These are phyloP conservation scores for Malassezia caprae DNA, from an alignment of 1,284 basidiomycete genomes.

Conservation along the genomic window DNA sequence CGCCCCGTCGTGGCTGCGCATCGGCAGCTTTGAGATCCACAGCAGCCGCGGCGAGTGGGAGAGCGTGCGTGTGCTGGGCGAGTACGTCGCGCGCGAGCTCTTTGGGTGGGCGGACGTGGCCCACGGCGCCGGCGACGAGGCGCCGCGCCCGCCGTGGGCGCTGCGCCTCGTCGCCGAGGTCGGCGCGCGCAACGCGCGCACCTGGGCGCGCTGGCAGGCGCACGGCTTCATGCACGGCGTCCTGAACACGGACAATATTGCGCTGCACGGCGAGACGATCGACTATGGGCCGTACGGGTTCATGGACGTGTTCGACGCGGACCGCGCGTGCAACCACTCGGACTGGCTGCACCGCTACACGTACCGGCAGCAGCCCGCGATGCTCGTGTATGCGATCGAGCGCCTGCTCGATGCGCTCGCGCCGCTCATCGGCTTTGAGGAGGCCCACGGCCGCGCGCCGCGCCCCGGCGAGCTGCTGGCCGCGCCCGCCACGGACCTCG, in stretches of 20 bases:
- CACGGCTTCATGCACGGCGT: constrained; percentile 54
- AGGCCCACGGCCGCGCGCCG: constrained; percentile 45
- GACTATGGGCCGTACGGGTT: constrained; percentile 75
- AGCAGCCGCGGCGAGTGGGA: constrained; percentile 55
- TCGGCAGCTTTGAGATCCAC: constrained; percentile 80
- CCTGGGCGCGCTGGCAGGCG: constrained; percentile 82
- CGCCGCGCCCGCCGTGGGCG: constrained; percentile 23
- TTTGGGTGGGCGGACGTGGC: constrained; percentile 29
- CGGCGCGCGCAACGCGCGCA: constrained; percentile 70
- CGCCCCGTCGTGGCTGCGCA: constrained; percentile 79
- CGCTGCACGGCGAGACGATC: constrained; percentile 77
- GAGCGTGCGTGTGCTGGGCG: constrained; percentile 55
- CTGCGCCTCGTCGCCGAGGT: constrained; percentile 44
- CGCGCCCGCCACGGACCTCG: constrained; percentile 18
- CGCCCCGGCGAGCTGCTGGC: constrained; percentile 27
- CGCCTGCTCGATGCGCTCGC: constrained; percentile 21
- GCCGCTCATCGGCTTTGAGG: constrained; percentile 27
- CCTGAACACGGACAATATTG: constrained; percentile 77
- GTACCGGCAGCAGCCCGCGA: constrained; percentile 56
- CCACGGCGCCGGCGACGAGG: background rate
- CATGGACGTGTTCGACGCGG: constrained; percentile 61
- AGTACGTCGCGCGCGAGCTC: constrained; percentile 62
- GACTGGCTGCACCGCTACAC: constrained; percentile 77
- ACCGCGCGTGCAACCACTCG: constrained; percentile 86
- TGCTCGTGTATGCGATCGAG: constrained; percentile 46